phyloP scores from a whole-genome alignment of 768 basidiomycete species.

The Lactifluus subvellereus region DNA sequence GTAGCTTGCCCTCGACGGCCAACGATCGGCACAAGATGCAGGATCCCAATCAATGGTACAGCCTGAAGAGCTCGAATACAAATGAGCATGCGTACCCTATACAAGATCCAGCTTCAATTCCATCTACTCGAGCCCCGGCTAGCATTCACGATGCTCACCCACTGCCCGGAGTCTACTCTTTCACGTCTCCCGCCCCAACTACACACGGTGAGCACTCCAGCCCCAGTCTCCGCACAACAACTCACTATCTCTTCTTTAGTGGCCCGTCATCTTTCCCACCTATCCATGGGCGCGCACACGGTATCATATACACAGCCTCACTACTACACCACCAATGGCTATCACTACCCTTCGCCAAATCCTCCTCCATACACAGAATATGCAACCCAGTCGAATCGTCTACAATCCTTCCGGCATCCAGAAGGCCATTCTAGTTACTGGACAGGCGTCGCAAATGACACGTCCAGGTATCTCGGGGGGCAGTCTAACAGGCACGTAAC shows the following conservation, averaged over 20 bases:
- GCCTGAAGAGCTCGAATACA: constrained; percentile 2
- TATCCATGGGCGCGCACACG: constrained; percentile 53
- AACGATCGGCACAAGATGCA: constrained; percentile 16
- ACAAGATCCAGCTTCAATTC: constrained; percentile 9
- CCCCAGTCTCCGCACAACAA: neutral
- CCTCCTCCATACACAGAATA: constrained; percentile 63
- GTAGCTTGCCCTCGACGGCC: constrained; percentile 2
- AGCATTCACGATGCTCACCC: constrained; percentile 64
- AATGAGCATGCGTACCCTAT: constrained; percentile 2
- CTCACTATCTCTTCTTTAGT: constrained; percentile 38
- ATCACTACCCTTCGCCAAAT: constrained; percentile 33
- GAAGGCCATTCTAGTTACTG: constrained; percentile 53
- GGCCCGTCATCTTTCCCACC: constrained; percentile 55
- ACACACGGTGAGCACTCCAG: constrained; percentile 50
- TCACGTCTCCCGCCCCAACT: constrained; percentile 72
- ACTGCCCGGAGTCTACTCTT: constrained; percentile 61
- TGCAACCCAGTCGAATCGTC: constrained; percentile 52
- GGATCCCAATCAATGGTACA: constrained; percentile 19
- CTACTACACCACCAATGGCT: constrained; percentile 37
- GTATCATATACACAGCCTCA: constrained; percentile 54
- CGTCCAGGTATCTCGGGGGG: constrained; percentile 52
- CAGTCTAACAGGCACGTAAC: constrained; percentile 29
- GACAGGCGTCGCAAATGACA: constrained; percentile 56
- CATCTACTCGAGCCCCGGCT: constrained; percentile 32
- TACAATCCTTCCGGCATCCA: constrained; percentile 44